phyloP scores from a whole-genome alignment of 1,284 basidiomycete species.

The Lignosus rhinocerotis region DNA sequence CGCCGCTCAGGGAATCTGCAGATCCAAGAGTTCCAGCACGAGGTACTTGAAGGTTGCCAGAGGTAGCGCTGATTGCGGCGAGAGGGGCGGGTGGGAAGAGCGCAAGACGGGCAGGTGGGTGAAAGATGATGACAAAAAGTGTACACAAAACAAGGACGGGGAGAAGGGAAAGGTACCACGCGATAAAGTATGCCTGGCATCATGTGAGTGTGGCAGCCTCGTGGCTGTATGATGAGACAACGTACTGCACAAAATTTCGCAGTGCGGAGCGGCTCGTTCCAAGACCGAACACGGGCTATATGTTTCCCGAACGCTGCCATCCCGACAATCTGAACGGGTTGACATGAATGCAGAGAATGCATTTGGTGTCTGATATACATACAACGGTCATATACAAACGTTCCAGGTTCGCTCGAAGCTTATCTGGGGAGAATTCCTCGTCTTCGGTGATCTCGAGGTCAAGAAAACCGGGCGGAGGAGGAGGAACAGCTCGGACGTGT shows the following conservation, averaged over 20 bases:
- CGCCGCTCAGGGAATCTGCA: slow-evolving; percentile 33
- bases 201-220: not conserved
- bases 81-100: slow-evolving; percentile 54
- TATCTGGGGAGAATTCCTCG: slow-evolving; percentile 49
- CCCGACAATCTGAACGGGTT: slow-evolving; percentile 38
- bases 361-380: slow-evolving; percentile 8
- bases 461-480: slow-evolving; percentile 32
- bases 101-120: slow-evolving; percentile 41
- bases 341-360: not conserved
- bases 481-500: slow-evolving; percentile 36
- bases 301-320: slow-evolving; percentile 47
- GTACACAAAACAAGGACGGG: slow-evolving; percentile 39
- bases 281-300: slow-evolving; percentile 47
- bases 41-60: slow-evolving; percentile 33
- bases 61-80: slow-evolving; percentile 33
- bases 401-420: slow-evolving; percentile 50
- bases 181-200: slow-evolving; percentile 41
- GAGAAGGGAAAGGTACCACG: slow-evolving; percentile 44
- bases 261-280: slow-evolving; percentile 50
- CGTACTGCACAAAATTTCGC: slow-evolving; percentile 39
- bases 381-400: slow-evolving; percentile 47
- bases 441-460: slow-evolving; percentile 45
- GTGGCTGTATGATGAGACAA: not conserved
- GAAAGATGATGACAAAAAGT: slow-evolving; percentile 43
- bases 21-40: slow-evolving; percentile 31